These are phyloP conservation scores for Patellifolia procumbens DNA, from an alignment of 179 eudicot species.

Conservation along the genomic window DNA sequence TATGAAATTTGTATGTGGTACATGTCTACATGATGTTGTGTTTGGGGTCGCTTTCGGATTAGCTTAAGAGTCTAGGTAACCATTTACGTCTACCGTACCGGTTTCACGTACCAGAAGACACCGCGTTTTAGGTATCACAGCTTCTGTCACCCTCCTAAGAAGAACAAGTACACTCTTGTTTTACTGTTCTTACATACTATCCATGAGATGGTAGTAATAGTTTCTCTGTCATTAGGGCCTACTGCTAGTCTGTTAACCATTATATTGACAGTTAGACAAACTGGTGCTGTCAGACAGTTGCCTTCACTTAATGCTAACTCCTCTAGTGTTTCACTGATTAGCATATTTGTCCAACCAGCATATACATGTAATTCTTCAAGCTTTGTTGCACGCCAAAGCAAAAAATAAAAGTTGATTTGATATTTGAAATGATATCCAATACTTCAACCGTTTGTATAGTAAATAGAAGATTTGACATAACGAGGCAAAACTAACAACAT, in stretches of 20 bases:
- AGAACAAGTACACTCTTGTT: too few species aligned
- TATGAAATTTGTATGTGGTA: too few species aligned
- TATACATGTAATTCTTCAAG: background rate
- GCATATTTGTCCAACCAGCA: conserved; percentile 17
- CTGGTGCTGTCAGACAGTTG: conserved; percentile 31
- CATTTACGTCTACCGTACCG: too few species aligned
- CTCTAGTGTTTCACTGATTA: conserved; percentile 14
- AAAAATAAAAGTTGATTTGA: conserved; percentile 25
- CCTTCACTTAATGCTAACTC: conserved; percentile 32
- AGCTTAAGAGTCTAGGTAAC: background rate
- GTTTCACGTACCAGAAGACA: too few species aligned
- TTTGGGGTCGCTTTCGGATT: too few species aligned
- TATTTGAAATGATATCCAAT: conserved; percentile 25
- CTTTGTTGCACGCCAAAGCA: conserved; percentile 18
- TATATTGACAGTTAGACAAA: conserved; percentile 21
- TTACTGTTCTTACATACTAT: too few species aligned
- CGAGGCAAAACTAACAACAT: too few species aligned
- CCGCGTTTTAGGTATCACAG: too few species aligned
- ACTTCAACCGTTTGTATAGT: too few species aligned
- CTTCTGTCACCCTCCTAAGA: too few species aligned
- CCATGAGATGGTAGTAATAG: conserved; percentile 3
- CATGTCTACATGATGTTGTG: too few species aligned
- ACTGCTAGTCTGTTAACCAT: conserved; percentile 23
- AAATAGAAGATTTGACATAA: too few species aligned
- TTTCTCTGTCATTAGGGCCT: conserved; percentile 20